These are phyloP conservation scores for Candida sp. DNA, from an alignment of 1,139 yeast genomes.

Conservation along the genomic window DNA sequence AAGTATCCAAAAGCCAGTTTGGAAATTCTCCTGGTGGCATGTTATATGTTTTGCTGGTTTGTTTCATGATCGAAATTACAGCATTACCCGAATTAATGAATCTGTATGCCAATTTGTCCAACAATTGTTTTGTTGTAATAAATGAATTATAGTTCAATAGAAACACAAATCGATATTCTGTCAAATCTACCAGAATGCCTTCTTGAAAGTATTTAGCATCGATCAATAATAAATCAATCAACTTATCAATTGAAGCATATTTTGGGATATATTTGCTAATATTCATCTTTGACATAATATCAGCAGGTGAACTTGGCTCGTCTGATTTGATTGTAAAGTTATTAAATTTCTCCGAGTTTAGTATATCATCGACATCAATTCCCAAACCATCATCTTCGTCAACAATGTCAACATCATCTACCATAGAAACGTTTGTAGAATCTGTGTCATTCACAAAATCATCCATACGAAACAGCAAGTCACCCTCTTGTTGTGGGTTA, in stretches of 20 bases:
- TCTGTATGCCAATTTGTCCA: conserved; percentile 41
- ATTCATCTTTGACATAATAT: conserved; percentile 10
- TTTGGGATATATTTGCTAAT: conserved; percentile 26
- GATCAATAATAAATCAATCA: conserved; percentile 39
- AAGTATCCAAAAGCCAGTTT: conserved; percentile 48
- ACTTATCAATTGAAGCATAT: conserved; percentile 36
- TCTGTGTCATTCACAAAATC: conserved; percentile 30
- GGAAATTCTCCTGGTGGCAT: conserved; percentile 34
- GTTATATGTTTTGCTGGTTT: conserved; percentile 7
- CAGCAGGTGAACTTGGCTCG: conserved; percentile 7
- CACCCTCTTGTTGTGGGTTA: conserved; percentile 16
- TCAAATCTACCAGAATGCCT: conserved; percentile 35
- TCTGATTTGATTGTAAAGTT: conserved; percentile 21
- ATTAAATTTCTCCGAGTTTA: conserved; percentile 40
- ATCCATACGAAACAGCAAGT: conserved; percentile 36
- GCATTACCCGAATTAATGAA: conserved; percentile 48
- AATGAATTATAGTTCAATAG: conserved; percentile 42
- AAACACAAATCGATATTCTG: conserved; percentile 44
- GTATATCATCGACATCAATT: conserved; percentile 44
- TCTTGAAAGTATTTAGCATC: conserved; percentile 39
- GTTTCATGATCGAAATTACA: conserved; percentile 45
- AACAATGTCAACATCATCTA: conserved; percentile 19
- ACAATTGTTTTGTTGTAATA: conserved; percentile 38
- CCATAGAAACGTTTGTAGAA: conserved; percentile 9
- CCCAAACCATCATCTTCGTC: conserved; percentile 39